Evolutionary conservation across 225 moss, liverwort and hornwort species (phyloP).

Genomic region (Rhytidiadelphus loreus): DNA sequence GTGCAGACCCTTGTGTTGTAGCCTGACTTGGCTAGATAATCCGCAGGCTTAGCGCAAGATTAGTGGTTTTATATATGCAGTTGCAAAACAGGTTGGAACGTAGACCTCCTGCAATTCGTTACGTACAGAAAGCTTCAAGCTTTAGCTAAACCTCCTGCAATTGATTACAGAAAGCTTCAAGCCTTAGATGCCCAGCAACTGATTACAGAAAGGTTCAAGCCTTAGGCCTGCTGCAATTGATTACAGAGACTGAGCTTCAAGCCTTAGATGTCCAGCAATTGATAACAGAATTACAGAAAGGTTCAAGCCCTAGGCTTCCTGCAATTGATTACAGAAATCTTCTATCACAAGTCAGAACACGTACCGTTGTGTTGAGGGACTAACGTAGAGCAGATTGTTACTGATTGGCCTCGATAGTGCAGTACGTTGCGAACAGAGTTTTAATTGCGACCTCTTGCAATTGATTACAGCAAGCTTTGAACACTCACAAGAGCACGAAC

Average conservation of each 20-base stretch:
- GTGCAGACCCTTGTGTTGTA: not conserved
- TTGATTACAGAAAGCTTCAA: not conserved
- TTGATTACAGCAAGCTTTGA: not conserved
- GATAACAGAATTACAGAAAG: not conserved
- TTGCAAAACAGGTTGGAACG: not conserved
- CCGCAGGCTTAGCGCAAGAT: not conserved
- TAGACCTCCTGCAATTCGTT: not conserved
- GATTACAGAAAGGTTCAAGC: not conserved
- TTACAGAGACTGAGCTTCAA: not conserved
- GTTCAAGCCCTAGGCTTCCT: not conserved
- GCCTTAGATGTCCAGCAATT: not conserved
- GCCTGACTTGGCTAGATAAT: not conserved
- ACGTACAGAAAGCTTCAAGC: not conserved
- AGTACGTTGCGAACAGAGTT: not conserved
- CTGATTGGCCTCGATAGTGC: not conserved
- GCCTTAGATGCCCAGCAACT: too few relatives aligned
- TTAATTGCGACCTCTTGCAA: not conserved
- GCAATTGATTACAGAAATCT: not conserved
- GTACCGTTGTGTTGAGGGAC: not conserved
- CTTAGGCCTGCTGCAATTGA: not conserved
- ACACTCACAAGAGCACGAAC: not conserved
- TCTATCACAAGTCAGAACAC: not conserved
- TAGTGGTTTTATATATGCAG: not conserved
- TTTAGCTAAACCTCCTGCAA: not conserved
- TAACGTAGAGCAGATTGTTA: not conserved